phyloP scores from a whole-genome alignment of 805 yeast genomes.

The Kazachstania psychrophila region DNA sequence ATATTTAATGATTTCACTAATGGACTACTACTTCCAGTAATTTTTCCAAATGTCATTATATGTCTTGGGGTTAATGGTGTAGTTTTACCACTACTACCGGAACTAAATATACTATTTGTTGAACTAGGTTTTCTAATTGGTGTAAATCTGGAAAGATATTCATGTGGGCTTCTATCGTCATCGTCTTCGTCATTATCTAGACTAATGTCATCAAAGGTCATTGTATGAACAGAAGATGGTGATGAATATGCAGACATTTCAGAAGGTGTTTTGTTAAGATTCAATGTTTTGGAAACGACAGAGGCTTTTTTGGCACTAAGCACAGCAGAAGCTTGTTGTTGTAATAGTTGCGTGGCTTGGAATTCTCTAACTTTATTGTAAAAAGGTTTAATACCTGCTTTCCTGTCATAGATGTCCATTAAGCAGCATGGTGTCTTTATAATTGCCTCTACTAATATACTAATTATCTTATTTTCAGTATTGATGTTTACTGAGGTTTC shows the following conservation, averaged over 20 bases:
- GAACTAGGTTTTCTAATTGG: constrained; percentile 25
- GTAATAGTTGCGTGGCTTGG: constrained; percentile 3
- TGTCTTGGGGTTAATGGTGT: constrained; percentile 25
- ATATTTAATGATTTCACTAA: too few relatives aligned
- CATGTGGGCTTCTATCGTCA: not conserved
- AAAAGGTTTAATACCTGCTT: constrained; percentile 16
- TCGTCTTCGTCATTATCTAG: constrained; percentile 4
- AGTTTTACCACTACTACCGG: constrained; percentile 11
- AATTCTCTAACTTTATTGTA: constrained; percentile 15
- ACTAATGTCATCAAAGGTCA: not conserved
- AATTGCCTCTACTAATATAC: constrained; percentile 19
- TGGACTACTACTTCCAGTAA: not conserved
- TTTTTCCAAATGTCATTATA: too few relatives aligned
- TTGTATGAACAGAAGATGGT: not conserved
- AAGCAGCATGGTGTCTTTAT: constrained; percentile 19
- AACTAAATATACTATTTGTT: constrained; percentile 25
- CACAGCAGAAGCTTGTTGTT: not conserved
- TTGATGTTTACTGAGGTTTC: not conserved
- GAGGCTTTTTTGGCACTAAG: not conserved
- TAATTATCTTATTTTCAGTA: constrained; percentile 16
- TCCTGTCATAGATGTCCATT: constrained; percentile 17
- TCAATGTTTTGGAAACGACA: not conserved
- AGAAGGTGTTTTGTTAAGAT: not conserved
- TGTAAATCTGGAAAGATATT: constrained; percentile 15
- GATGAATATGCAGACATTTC: not conserved